These are phyloP conservation scores for Sugiyamaella castrensis DNA, from an alignment of 1,139 yeast species.

Conservation along the genomic window DNA sequence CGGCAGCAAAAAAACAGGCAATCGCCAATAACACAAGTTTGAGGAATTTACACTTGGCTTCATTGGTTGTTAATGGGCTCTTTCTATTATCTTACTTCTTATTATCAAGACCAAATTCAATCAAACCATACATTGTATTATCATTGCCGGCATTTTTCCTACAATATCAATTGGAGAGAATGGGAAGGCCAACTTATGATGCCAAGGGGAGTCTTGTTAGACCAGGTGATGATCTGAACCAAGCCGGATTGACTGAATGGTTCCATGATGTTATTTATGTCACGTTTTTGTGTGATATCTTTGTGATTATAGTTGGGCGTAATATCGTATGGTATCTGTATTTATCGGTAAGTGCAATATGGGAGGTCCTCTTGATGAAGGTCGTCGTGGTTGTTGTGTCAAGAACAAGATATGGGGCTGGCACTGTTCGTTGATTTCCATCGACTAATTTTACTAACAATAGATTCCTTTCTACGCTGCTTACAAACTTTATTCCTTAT, in stretches of 20 bases:
- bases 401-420: not conserved
- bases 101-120: conserved; percentile 53
- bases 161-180: conserved; percentile 56
- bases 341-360: conserved; percentile 31
- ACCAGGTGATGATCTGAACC: conserved; percentile 65
- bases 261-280: conserved; percentile 71
- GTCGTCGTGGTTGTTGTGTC: not conserved
- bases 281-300: conserved; percentile 59
- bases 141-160: conserved; percentile 56
- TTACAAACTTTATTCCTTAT: conserved; percentile 45
- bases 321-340: conserved; percentile 63
- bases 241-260: conserved; percentile 71
- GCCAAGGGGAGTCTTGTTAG: conserved; percentile 44
- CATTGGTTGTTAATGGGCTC: conserved; percentile 46
- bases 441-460: not conserved
- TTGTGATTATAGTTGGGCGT: conserved; percentile 54
- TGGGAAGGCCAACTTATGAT: conserved; percentile 62
- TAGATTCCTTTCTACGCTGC: conserved; percentile 52
- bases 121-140: conserved; percentile 52
- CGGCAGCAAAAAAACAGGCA: conserved; percentile 69
- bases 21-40: conserved; percentile 53
- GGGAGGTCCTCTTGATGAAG: too few species aligned
- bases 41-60: conserved; percentile 51
- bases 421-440: too few species aligned
- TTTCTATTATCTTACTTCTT: conserved; percentile 43